Evolutionary conservation across 2,329 filamentous ascomycete genomes (phyloP), one percentile per base, ranked within the genome.

Genomic region (Fusarium sp.): DNA sequence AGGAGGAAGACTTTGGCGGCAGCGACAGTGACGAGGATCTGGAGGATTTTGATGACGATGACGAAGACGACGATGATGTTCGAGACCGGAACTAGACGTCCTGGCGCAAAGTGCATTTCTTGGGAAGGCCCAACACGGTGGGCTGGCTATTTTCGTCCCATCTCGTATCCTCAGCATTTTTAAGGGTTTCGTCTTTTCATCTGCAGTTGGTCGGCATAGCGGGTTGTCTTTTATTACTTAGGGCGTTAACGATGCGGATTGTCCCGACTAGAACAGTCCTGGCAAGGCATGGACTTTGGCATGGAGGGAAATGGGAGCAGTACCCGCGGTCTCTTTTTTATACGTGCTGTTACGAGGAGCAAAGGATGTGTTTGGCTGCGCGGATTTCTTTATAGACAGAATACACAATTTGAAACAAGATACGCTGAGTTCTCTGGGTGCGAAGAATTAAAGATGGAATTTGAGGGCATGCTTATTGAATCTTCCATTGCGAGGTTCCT

Each of bases 1-100:
- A 92, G 70, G 91, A 93, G 71, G 88, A 92, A 53, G 91, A 94
- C 71, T 94, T 94, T 78, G 91, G 90, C 11, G 91, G 90, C 16
- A 92, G 90, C 73, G 91, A 93, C 70, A 88, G 86, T 23, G 90
- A 90, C 12, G 85, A 88, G 30, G 85, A 87, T 26, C 84, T 87
- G 79, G 86, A 86, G 33, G 88, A 91, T 45, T 86, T 85, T 40
- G 86, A 87, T 10, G 86, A 83, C 3, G 85, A 89, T 23, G 87
- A 86, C 8, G 84, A 51, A 40, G 47, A 85, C 11, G 86, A 87
- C 16, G 67, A 70, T 26, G 86, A 88, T 45, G 83, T 85, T 6
- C 74, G 76, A 51, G 72, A 77, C 49, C 55, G 47, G 23, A 74
- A 72, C 50, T 74, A 72, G 54, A 68, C 31, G 37, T 52, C 20